phyloP scores from a whole-genome alignment of 2,329 filamentous ascomycete genomes.

The Arthrobotrys sphaeroides region DNA sequence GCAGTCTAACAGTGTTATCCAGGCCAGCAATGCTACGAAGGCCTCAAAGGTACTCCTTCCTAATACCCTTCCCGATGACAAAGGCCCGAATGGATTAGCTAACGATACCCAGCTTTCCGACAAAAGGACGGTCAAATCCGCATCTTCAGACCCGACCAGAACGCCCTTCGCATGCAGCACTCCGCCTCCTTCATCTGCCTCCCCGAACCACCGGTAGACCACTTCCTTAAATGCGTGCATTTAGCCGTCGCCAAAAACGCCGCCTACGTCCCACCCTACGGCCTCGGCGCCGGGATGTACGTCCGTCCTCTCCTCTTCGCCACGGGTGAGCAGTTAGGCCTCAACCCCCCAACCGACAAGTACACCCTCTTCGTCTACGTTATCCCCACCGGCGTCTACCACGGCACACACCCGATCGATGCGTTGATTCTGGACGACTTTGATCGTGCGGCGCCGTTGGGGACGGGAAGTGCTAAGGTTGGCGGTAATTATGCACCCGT shows the following conservation, averaged over 20 bases:
- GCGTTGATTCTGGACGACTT: constrained; percentile 91
- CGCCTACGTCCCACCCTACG: constrained; percentile 87
- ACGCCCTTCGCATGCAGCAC: constrained; percentile 84
- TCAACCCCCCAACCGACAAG: constrained; percentile 81
- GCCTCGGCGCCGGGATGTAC: constrained; percentile 90
- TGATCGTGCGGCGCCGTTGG: constrained; percentile 89
- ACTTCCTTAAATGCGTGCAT: constrained; percentile 79
- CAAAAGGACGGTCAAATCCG: constrained; percentile 76
- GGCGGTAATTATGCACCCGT: constrained; percentile 97
- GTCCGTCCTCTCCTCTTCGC: constrained; percentile 89
- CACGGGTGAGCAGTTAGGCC: constrained; percentile 82
- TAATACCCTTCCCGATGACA: no score
- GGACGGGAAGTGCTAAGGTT: constrained; percentile 89
- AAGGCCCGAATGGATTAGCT: no score
- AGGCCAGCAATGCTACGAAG: constrained; percentile 93
- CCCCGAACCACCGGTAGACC: constrained; percentile 77
- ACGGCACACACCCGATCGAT: constrained; percentile 86
- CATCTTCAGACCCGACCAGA: constrained; percentile 87
- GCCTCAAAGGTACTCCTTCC: constrained; percentile 72
- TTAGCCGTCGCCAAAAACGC: constrained; percentile 89
- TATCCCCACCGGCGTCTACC: constrained; percentile 91
- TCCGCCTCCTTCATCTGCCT: constrained; percentile 85
- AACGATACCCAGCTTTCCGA: constrained; percentile 80
- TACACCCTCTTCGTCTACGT: constrained; percentile 87
- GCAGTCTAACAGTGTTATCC: constrained; percentile 4